phyloP scores from a whole-genome alignment of 2,329 filamentous ascomycete species.

The Colletotrichum viniferum region DNA sequence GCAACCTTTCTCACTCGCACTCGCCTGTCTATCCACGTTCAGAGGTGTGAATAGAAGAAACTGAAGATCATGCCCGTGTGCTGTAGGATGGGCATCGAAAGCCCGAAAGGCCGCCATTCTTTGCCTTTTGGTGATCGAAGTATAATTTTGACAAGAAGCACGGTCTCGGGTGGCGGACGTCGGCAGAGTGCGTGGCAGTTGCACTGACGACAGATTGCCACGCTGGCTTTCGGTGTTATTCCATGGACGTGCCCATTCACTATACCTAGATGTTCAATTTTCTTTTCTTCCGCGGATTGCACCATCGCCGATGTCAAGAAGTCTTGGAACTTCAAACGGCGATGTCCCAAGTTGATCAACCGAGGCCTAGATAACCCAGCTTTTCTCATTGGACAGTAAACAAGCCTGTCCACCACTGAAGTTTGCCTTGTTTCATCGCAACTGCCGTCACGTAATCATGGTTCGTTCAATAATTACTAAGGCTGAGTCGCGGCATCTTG shows the following conservation, averaged over 20 bases:
- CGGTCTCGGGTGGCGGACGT: neutral
- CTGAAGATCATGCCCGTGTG: neutral
- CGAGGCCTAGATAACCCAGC: neutral
- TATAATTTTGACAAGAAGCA: neutral
- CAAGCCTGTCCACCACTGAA: neutral
- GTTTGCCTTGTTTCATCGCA: neutral
- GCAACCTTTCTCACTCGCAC: neutral
- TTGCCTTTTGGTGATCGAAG: neutral
- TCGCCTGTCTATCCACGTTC: neutral
- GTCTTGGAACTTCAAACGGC: neutral
- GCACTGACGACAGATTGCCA: neutral
- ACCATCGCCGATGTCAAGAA: neutral
- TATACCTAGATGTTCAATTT: neutral
- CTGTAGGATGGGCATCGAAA: neutral
- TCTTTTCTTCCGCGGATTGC: neutral
- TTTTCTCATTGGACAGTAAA: neutral
- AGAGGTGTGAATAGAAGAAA: neutral
- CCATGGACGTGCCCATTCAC: neutral
- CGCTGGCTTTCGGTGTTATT: neutral
- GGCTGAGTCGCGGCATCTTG: neutral
- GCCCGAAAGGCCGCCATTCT: neutral
- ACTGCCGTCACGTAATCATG: neutral
- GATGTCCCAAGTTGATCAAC: neutral
- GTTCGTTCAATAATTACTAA: neutral
- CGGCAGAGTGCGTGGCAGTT: neutral